Base-by-base conservation (phyloP, 208 protist genomes). In the Trypanosoma caninum region DNA sequence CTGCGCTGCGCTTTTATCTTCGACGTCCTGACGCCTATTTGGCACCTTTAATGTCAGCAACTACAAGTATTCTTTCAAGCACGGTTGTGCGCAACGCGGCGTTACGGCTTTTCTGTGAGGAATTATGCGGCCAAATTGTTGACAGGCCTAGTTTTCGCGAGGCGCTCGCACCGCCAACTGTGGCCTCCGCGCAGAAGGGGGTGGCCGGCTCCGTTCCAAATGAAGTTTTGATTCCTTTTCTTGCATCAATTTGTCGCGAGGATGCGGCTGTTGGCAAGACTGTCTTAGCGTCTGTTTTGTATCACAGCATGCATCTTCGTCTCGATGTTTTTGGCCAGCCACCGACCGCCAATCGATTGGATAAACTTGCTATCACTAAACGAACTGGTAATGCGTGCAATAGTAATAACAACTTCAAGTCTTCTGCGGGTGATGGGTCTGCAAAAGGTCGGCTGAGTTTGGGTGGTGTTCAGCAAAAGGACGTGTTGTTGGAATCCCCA, bases 281-380 rank as follows among this genome's bases (percentile, higher is more conserved):
- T 47, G 74, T 78, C 11, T 68, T 91, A 16, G 76, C 82, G 20
- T 51, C 53, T 16, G 78, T 89, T 16, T 73, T 94, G 25, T 72
- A 88, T 59, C 63, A 56, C 10, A 69, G 76, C 18, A 92, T 91
- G 84, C 42, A 44, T 25, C 61, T 74, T 48, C 88, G 88, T 7
- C 54, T 59, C 4, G 80, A 94, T 72, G 74, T 94, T 11, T 94
- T 94, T 75, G 88, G 88, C 9, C 80, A 87, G 45, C 88, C 88
- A 16, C 88, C 88, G n/a, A 80, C 72, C 4, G 63, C 59, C 23
- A 75, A 72, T 47, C 84, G 84, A 1, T 72, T 65, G 27, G 16
- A 56, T 40, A 28, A 33, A 45, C 51, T 72, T n/a, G 33, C 65
- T 4, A 64, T 72, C 40, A 30, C 57, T 11, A 30, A 51, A n/a